Base-by-base conservation (phyloP, 345 rosid genomes). In the Toxicodendron radicans region DNA sequence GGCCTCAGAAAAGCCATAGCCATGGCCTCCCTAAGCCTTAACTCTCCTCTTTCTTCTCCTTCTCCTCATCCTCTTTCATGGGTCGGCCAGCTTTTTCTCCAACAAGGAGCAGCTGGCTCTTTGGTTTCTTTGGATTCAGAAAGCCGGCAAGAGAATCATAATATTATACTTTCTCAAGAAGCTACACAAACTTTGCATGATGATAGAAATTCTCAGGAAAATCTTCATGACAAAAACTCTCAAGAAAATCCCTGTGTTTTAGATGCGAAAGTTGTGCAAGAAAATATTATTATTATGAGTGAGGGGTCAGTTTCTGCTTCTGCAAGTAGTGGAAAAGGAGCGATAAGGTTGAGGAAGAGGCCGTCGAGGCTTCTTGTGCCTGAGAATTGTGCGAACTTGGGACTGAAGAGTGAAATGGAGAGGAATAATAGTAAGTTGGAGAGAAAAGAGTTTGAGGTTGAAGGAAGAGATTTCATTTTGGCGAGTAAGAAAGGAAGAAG, bases 401-500 rank as follows among this genome's bases (percentile, higher is more conserved):
- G 65, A 21, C 49, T 72, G 33, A 14, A 13, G 6, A 49, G 69
- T 12, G 76, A 0, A 14, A 41, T 21, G 51, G 43, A 46, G 5
- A 81, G 58, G 70, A 81, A 38, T 38, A 27, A 38, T 5, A n/a
- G n/a, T n/a, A 5, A 76, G 45, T 43, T 58, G 35, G 79, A 73
- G 66, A 79, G 63, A 4, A 75, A 72, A 64, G 88, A 78, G 58
- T 52, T 83, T 45, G 83, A 85, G 72, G 32, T 72, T 59, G 73
- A 75, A 53, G 91, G 91, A 0, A 82, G 64, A 67, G 78, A 79
- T 76, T 87, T 76, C 72, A 77, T 21, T 67, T 32, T 87, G 80
- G 83, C 75, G 46, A 66, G 79, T 56, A 85, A 77, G 84, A 83
- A 66, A 83, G 91, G 91, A 35, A 83, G 80, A 52, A 82, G 87